phyloP scores from a whole-genome alignment of 352 stramenopile species.

The Phytophthora gonapodyides region DNA sequence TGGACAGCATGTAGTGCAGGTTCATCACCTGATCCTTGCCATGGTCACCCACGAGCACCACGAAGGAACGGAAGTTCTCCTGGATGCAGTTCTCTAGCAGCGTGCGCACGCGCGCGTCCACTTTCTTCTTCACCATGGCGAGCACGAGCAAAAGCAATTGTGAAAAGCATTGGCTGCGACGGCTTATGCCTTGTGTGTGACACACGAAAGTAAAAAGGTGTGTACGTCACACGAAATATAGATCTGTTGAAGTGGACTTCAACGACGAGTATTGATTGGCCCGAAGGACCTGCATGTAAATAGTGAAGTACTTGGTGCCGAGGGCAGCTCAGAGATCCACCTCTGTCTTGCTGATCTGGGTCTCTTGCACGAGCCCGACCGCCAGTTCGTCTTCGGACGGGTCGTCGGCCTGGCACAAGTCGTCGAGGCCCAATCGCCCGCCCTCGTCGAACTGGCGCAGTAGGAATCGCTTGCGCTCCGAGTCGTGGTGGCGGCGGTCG shows the following conservation, averaged over 20 bases:
- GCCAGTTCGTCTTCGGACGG: conserved; percentile 43
- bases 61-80: conserved; percentile 96
- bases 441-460: conserved; percentile 51
- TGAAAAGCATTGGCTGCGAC: conserved; percentile 30
- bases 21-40: conserved; percentile 99
- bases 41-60: conserved; percentile 99
- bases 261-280: not conserved
- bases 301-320: not conserved
- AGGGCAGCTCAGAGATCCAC: conserved; percentile 3
- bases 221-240: not conserved
- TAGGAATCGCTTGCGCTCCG: conserved; percentile 53
- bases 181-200: too few relatives aligned
- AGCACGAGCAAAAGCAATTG: conserved; percentile 12
- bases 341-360: conserved; percentile 1
- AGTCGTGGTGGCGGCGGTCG: conserved; percentile 35
- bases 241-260: not conserved
- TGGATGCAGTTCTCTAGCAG: conserved; percentile 98
- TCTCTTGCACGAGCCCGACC: conserved; percentile 20
- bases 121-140: conserved; percentile 99
- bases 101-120: conserved; percentile 97
- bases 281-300: not conserved
- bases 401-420: conserved; percentile 47
- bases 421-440: conserved; percentile 51
- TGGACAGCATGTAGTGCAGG: conserved; percentile 98
- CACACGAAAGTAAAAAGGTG: too few relatives aligned